phyloP scores from a whole-genome alignment of 1,139 yeast species.

The Yamadazyma dushanensis region DNA sequence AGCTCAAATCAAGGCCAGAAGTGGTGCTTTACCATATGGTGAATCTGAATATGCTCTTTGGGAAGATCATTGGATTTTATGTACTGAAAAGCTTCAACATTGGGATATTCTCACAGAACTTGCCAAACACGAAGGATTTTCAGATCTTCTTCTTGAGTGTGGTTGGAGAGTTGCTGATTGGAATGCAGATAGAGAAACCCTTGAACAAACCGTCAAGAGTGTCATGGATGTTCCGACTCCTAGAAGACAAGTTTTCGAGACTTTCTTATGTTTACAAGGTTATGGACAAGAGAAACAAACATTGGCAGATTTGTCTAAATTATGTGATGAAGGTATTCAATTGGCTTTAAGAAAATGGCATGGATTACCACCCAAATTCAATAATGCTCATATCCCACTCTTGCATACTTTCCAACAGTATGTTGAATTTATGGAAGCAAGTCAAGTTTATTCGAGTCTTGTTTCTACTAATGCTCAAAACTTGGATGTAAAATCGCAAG shows the following conservation, averaged over 20 bases:
- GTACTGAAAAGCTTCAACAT: constrained; percentile 96
- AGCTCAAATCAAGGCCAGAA: constrained; percentile 96
- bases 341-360: constrained; percentile 92
- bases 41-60: constrained; percentile 94
- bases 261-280: constrained; percentile 89
- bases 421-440: constrained; percentile 96
- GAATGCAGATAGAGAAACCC: constrained; percentile 92
- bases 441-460: constrained; percentile 87
- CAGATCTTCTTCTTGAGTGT: constrained; percentile 90
- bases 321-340: constrained; percentile 96
- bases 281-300: constrained; percentile 89
- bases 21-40: constrained; percentile 93
- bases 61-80: constrained; percentile 98
- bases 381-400: constrained; percentile 85
- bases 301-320: constrained; percentile 73
- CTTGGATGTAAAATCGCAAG: constrained; percentile 89
- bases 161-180: constrained; percentile 99
- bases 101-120: constrained; percentile 97
- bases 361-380: constrained; percentile 75
- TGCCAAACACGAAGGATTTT: constrained; percentile 97
- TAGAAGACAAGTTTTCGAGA: constrained; percentile 90
- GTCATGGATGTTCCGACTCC: constrained; percentile 99
- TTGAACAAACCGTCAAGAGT: constrained; percentile 91
- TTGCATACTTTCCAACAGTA: constrained; percentile 96
- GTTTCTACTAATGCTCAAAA: constrained; percentile 91